These are phyloP conservation scores for Lantana camara DNA, from an alignment of 257 asterid genomes.

Conservation along the genomic window DNA sequence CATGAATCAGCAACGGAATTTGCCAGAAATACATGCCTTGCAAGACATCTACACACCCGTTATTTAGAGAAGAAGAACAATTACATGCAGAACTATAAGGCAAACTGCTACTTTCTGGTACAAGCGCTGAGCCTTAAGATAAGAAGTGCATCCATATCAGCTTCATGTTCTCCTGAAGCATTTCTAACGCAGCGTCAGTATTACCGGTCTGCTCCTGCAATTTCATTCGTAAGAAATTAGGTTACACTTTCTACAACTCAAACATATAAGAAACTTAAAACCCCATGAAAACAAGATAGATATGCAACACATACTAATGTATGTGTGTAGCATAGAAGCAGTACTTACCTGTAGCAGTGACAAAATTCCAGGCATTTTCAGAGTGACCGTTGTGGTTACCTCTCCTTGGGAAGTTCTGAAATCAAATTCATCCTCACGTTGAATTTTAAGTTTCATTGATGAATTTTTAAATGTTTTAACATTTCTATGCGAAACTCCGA, in stretches of 20 bases:
- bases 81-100: not conserved
- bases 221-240: constrained; percentile 2
- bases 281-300: too few relatives aligned
- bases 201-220: constrained; percentile 38
- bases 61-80: not conserved
- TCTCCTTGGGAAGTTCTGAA: constrained; percentile 50
- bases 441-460: constrained; percentile 45
- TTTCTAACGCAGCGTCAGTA: too few relatives aligned
- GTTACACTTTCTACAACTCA: too few relatives aligned
- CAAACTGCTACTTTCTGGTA: too few relatives aligned
- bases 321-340: not conserved
- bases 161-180: constrained; percentile 42
- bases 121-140: not conserved
- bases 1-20: too few relatives aligned
- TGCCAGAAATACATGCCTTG: too few relatives aligned
- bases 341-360: constrained; percentile 46
- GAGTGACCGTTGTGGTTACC: constrained; percentile 43
- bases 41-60: not conserved
- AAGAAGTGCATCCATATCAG: constrained; percentile 46
- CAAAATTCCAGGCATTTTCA: constrained; percentile 40
- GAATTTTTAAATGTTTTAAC: constrained; percentile 36
- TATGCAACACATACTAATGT: not conserved
- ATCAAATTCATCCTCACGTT: constrained; percentile 54
- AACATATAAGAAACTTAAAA: too few relatives aligned
- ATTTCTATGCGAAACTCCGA: constrained; percentile 46